phyloP scores from a whole-genome alignment of 768 basidiomycete genomes.

The Mycena leptocephala region DNA sequence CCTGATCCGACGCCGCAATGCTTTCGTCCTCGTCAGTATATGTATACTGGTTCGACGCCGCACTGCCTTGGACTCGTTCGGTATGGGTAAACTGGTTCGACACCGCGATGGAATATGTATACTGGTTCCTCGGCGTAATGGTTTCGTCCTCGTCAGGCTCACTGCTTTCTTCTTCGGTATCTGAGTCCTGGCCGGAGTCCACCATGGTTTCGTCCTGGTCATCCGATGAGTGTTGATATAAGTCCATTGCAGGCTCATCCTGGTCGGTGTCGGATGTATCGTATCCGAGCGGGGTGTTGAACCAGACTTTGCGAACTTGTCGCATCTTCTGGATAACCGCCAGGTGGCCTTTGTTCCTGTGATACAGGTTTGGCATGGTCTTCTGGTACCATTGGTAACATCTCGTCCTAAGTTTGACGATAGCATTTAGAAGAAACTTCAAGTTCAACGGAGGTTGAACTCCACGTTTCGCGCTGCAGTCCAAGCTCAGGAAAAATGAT shows the following conservation, averaged over 20 bases:
- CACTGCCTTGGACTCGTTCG: no score
- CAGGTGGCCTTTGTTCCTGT: neutral
- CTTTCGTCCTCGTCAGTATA: no score
- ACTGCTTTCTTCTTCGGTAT: no score
- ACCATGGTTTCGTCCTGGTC: no score
- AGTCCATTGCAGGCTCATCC: neutral
- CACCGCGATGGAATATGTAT: no score
- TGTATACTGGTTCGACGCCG: no score
- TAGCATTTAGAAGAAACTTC: neutral
- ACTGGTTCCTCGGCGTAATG: no score
- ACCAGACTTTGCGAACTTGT: constrained; percentile 16
- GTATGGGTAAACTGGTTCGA: no score
- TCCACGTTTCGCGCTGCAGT: neutral
- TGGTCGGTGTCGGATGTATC: constrained; percentile 16
- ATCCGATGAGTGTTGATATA: no score
- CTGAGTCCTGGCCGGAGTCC: no score
- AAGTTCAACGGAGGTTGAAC: neutral
- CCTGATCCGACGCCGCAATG: no score
- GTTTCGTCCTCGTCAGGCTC: no score
- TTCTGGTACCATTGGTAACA: constrained; percentile 3
- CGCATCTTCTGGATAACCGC: constrained; percentile 15
- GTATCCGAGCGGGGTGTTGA: constrained; percentile 5
- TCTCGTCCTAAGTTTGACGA: constrained; percentile 19
- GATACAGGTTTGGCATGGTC: neutral
- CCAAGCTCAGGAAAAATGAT: neutral